Percentiles rank a stretch among this genome's conserved stretches.
phyloP scores from a whole-genome alignment of 78 protist species.

The Chrysochromulina tobinii region DNA sequence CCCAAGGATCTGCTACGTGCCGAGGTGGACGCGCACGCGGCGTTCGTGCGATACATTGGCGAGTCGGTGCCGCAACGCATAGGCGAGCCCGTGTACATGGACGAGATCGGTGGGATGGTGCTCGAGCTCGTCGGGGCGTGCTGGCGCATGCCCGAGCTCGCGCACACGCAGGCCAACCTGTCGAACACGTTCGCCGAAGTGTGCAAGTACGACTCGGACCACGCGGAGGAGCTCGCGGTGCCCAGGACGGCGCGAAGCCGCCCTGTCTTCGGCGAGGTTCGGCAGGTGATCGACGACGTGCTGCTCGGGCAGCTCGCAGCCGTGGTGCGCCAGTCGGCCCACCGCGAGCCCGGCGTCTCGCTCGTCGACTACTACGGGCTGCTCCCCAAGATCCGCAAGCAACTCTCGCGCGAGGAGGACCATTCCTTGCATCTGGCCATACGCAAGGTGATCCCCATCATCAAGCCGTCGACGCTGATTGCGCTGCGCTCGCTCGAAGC shows the following conservation, averaged over 20 bases:
- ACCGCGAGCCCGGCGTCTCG: neutral
- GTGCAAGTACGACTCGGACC: neutral
- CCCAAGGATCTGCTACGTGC: neutral
- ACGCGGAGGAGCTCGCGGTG: neutral
- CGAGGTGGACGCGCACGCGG: neutral
- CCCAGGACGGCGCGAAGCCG: neutral
- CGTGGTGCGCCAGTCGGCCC: neutral
- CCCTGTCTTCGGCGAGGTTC: neutral
- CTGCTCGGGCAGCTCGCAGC: neutral
- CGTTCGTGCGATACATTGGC: neutral
- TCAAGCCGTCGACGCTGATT: no score
- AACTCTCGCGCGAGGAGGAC: no score
- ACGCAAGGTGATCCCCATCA: no score
- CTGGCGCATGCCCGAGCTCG: neutral
- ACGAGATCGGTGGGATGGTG: neutral
- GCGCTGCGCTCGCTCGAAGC: no score
- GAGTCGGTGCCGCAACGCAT: neutral
- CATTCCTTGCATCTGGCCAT: no score
- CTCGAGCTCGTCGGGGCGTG: neutral
- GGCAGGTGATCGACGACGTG: neutral
- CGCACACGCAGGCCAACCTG: neutral
- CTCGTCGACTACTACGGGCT: neutral
- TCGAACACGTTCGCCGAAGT: neutral
- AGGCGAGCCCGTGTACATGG: neutral
- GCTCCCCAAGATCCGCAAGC: neutral